A percentile compares a stretch with the other conserved stretches of the same genome.
These are phyloP conservation scores for Podospora pseudocomata DNA, from an alignment of 495 filamentous ascomycete species.

Conservation along the genomic window DNA sequence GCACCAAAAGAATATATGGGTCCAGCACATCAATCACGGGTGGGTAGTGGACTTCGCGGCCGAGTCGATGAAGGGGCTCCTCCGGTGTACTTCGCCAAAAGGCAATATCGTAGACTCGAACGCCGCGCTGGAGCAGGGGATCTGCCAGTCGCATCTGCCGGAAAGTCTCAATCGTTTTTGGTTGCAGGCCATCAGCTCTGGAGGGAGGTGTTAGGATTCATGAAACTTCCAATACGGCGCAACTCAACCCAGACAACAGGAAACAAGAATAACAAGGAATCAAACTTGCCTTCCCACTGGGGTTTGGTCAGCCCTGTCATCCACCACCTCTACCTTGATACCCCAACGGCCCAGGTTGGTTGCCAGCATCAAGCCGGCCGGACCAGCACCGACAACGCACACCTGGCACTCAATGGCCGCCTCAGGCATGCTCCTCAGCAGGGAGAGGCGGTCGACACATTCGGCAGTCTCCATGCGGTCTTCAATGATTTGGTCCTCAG, in stretches of 20 bases:
- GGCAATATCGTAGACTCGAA: conserved; percentile 65
- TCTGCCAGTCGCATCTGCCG: conserved; percentile 65
- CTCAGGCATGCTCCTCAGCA: conserved; percentile 39
- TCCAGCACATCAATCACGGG: conserved; percentile 64
- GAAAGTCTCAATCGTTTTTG: conserved; percentile 47
- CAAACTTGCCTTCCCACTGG: conserved; percentile 51
- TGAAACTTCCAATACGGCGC: neutral
- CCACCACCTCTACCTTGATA: conserved; percentile 56
- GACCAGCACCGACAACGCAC: conserved; percentile 66
- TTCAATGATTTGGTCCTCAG: conserved; percentile 28
- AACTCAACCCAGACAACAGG: neutral
- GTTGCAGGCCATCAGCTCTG: conserved; percentile 66
- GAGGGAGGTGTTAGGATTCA: neutral
- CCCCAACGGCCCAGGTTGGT: conserved; percentile 65
- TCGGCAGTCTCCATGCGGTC: conserved; percentile 24
- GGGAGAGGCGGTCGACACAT: conserved; percentile 35
- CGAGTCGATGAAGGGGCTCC: conserved; percentile 49
- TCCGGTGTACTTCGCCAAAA: conserved; percentile 67
- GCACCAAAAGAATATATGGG: conserved; percentile 67
- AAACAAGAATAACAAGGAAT: neutral
- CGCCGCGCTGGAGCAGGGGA: conserved; percentile 56
- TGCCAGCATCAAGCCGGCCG: conserved; percentile 67
- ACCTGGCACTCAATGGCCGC: conserved; percentile 46
- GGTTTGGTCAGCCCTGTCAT: conserved; percentile 59
- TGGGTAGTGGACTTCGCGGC: conserved; percentile 49